These are phyloP conservation scores for Microglena sp. DNA, from an alignment of 139 green algal genomes.

Conservation along the genomic window DNA sequence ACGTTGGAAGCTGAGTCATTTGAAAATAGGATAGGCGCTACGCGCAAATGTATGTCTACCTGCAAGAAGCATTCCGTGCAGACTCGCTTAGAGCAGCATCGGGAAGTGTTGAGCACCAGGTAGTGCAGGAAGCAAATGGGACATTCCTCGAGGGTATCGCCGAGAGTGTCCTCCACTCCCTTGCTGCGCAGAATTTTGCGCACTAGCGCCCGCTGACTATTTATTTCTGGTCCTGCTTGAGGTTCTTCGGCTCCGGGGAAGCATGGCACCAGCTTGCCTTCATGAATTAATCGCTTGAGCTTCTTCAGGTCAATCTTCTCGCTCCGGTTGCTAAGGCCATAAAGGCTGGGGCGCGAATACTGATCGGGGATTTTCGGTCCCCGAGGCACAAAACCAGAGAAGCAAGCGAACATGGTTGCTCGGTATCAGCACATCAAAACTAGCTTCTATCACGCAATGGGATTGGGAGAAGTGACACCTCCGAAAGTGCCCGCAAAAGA, in stretches of 20 bases:
- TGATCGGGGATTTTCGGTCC: constrained; percentile 15
- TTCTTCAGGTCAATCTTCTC: constrained; percentile 23
- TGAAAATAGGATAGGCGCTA: no score
- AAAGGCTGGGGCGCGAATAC: constrained; percentile 5
- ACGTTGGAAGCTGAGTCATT: no score
- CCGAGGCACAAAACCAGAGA: neutral
- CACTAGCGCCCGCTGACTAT: neutral
- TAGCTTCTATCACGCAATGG: no score
- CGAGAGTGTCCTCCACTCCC: neutral
- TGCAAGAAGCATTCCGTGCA: constrained; percentile 57
- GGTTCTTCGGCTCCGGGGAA: constrained; percentile 22
- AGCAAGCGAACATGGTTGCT: constrained; percentile 4
- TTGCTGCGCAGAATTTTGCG: neutral
- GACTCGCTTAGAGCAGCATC: constrained; percentile 44
- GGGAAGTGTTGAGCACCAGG: constrained; percentile 42
- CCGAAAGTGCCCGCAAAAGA: no score
- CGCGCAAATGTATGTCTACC: no score
- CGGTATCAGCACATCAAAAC: no score
- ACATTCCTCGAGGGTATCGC: constrained; percentile 38
- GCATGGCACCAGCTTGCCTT: constrained; percentile 31
- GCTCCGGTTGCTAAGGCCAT: neutral
- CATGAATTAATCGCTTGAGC: constrained; percentile 4
- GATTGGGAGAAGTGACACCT: no score
- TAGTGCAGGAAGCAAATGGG: constrained; percentile 57
- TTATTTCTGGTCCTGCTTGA: neutral